Base-by-base conservation (phyloP, 2,329 filamentous ascomycete species). In the Pseudogymnoascus sp. region DNA sequence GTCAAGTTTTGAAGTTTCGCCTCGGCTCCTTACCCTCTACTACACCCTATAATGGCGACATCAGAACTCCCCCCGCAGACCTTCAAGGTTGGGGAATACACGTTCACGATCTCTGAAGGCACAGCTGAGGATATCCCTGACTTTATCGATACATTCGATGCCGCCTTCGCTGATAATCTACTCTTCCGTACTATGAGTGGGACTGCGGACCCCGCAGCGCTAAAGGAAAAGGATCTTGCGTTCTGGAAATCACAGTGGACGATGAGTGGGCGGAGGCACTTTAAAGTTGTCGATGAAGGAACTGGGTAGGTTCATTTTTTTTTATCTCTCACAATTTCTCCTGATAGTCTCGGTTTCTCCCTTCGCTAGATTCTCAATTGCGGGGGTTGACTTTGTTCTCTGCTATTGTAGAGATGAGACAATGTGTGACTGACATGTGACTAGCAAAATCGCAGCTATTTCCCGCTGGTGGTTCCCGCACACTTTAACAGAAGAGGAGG, bases 381-480 rank as follows among this genome's bases (percentile, higher is more conserved):
- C 52, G 6, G 7, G 29, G 3, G 15, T 25, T 2, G 18, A 31
- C 12, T 37, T 27, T 3, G 12, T n/a, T 36, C 4, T 39, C 8
- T 15, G 35, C n/a, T 15, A 15, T 9, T 29, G 12, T 1, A 2
- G 10, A n/a, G 8, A 39, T 5, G 15, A 13, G 10, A 13, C 2
- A 29, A 7, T 5, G 10, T 36, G 9, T 13, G 15, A 12, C 31
- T 36, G 10, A 59, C 21, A n/a, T 6, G 5, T 2, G 7, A 39
- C 18, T 3, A 70, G 69, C 1, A 66, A 70, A 9, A 61, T 74
- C 2, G 71, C 70, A 10, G 72, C 74, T 5, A 74, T 70, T 35
- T 60, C 69, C 3, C 67, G 74, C 29, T 77, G 73, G 73, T 67
- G 68, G 15, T 70, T 72, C n/a, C 75, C 75, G 5, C 61, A 70